These are phyloP conservation scores for Zarea fungicola DNA, from an alignment of 2,329 filamentous ascomycete species.

Conservation along the genomic window DNA sequence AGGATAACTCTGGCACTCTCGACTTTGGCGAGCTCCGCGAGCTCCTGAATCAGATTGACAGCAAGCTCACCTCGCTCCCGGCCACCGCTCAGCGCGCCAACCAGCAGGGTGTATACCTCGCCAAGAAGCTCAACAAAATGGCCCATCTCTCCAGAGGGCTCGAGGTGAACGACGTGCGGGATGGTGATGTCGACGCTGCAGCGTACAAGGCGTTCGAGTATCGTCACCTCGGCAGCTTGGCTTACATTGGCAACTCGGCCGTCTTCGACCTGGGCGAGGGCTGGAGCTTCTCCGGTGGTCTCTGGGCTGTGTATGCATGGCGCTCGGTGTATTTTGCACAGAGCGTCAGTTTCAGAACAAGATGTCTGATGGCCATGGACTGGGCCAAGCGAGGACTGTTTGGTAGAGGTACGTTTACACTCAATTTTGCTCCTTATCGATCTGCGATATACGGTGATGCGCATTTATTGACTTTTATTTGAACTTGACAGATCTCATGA, in stretches of 20 bases:
- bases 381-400: slow-evolving; percentile 97
- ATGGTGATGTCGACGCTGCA: slow-evolving; percentile 87
- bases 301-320: slow-evolving; percentile 95
- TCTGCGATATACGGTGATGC: neutral
- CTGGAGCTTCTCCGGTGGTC: slow-evolving; percentile 70
- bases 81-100: slow-evolving; percentile 95
- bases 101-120: slow-evolving; percentile 91
- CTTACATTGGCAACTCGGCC: slow-evolving; percentile 94
- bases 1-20: slow-evolving; percentile 85
- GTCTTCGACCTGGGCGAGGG: slow-evolving; percentile 85
- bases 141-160: slow-evolving; percentile 72
- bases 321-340: slow-evolving; percentile 95
- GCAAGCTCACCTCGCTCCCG: slow-evolving; percentile 86
- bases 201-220: slow-evolving; percentile 96
- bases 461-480: neutral
- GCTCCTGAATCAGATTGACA: slow-evolving; percentile 86
- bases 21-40: slow-evolving; percentile 90
- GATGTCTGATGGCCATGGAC: slow-evolving; percentile 90
- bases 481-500: slow-evolving; percentile 29
- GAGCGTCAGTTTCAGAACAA: slow-evolving; percentile 87
- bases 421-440: neutral
- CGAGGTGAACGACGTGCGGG: slow-evolving; percentile 70
- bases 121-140: slow-evolving; percentile 89
- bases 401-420: slow-evolving; percentile 70
- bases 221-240: slow-evolving; percentile 81